Evolutionary conservation across 345 rosid species (phyloP).

Genomic region (Syzygium oleosum): DNA sequence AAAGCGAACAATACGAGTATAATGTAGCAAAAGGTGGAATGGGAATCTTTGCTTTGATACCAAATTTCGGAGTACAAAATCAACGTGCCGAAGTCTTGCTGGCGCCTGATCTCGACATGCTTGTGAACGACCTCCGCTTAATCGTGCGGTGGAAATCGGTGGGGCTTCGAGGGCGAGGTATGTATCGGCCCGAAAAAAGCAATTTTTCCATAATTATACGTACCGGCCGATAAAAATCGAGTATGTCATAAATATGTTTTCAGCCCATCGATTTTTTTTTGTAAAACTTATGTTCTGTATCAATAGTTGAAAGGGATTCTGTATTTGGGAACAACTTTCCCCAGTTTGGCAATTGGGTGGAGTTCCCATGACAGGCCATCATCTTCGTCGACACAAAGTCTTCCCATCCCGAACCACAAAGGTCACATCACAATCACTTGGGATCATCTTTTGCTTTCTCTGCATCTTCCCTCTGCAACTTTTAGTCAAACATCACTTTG

Average conservation of each 20-base stretch:
- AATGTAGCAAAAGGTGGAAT: no score
- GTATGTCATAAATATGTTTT: neutral
- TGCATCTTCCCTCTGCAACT: neutral
- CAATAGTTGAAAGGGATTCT: neutral
- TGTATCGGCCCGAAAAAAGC: neutral
- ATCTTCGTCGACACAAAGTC: neutral
- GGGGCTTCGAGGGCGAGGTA: neutral
- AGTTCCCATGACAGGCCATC: neutral
- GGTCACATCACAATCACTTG: neutral
- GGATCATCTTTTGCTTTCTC: neutral
- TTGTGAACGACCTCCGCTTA: no score
- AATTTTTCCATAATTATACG: neutral
- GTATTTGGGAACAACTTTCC: neutral
- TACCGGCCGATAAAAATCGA: neutral
- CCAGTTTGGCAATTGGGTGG: neutral
- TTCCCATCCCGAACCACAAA: neutral
- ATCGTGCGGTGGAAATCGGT: no score
- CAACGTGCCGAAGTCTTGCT: no score
- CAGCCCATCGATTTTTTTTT: neutral
- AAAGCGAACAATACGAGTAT: neutral
- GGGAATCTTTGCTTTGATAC: no score
- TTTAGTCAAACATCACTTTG: neutral
- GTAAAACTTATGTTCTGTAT: neutral
- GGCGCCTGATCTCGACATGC: neutral
- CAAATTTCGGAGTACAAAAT: no score